These are phyloP conservation scores for Boletus rubescentipes DNA, from an alignment of 768 basidiomycete genomes.

Conservation along the genomic window DNA sequence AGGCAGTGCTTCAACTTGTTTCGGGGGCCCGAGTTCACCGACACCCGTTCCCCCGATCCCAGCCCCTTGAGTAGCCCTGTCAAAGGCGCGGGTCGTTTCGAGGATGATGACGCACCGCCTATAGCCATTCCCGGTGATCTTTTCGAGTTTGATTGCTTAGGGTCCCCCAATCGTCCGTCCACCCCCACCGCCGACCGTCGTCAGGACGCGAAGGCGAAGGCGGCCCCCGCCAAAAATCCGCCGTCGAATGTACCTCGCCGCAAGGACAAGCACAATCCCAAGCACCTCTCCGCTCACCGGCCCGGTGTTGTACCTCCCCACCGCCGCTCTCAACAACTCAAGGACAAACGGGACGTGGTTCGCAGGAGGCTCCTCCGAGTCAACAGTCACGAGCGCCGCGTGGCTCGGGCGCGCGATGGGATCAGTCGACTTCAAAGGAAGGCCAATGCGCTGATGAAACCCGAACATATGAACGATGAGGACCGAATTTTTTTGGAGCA, in stretches of 20 bases:
- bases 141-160: background rate
- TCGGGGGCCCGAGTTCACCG: constrained; percentile 6
- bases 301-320: background rate
- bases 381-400: constrained; percentile 4
- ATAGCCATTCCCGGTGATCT: constrained; percentile 3
- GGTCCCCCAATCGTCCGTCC: background rate
- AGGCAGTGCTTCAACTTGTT: constrained; percentile 23
- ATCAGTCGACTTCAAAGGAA: constrained; percentile 8
- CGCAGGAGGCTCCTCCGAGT: background rate
- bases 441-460: constrained; percentile 20
- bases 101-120: constrained; percentile 12
- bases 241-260: background rate
- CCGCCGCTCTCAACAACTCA: constrained; percentile 1
- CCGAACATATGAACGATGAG: constrained; percentile 12
- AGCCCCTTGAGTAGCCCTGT: constrained; percentile 21
- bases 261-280: constrained; percentile 17
- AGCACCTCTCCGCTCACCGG: constrained; percentile 12
- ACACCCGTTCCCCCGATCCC: constrained; percentile 13
- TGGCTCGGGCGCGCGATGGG: background rate
- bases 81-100: background rate
- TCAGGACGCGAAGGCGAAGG: background rate
- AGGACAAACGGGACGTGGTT: constrained; percentile 9
- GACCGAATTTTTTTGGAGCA: constrained; percentile 30
- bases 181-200: background rate
- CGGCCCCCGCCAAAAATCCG: background rate